These are phyloP conservation scores for Wickerhamiella qilinensis DNA, from an alignment of 805 yeast genomes.

Conservation along the genomic window DNA sequence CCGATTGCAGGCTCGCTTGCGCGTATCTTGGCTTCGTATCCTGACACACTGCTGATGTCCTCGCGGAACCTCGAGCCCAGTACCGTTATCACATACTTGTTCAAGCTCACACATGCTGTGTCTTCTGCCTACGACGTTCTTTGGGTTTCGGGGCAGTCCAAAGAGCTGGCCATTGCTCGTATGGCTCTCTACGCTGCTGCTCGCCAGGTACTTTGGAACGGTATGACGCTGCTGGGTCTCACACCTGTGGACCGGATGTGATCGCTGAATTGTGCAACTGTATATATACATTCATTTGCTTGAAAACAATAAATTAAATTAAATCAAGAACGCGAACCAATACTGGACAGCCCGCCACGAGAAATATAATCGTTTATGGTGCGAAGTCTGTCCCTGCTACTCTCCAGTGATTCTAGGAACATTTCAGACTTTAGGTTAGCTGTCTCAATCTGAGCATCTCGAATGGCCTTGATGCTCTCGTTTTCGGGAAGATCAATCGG, in stretches of 20 bases:
- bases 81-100: slow-evolving; percentile 83
- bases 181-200: slow-evolving; percentile 83
- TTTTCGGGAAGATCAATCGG: slow-evolving; percentile 63
- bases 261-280: slow-evolving; percentile 7
- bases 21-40: slow-evolving; percentile 75
- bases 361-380: slow-evolving; percentile 72
- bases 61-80: slow-evolving; percentile 79
- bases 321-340: neutral
- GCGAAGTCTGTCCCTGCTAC: slow-evolving; percentile 46
- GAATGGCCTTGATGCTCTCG: slow-evolving; percentile 45
- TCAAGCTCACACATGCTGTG: slow-evolving; percentile 82
- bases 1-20: slow-evolving; percentile 54
- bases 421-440: slow-evolving; percentile 42
- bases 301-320: too few relatives aligned
- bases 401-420: slow-evolving; percentile 39
- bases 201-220: slow-evolving; percentile 75
- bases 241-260: slow-evolving; percentile 99
- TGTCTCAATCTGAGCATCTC: slow-evolving; percentile 42
- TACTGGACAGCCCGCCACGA: slow-evolving; percentile 50
- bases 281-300: neutral
- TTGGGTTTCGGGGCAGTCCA: slow-evolving; percentile 94
- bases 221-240: slow-evolving; percentile 76
- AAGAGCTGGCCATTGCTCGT: slow-evolving; percentile 75
- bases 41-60: slow-evolving; percentile 76
- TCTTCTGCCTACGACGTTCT: slow-evolving; percentile 90